Percentiles rank a stretch among this genome's conserved stretches.
These are phyloP conservation scores for Solanum peruvianum DNA, from an alignment of 257 asterid species.

Conservation along the genomic window DNA sequence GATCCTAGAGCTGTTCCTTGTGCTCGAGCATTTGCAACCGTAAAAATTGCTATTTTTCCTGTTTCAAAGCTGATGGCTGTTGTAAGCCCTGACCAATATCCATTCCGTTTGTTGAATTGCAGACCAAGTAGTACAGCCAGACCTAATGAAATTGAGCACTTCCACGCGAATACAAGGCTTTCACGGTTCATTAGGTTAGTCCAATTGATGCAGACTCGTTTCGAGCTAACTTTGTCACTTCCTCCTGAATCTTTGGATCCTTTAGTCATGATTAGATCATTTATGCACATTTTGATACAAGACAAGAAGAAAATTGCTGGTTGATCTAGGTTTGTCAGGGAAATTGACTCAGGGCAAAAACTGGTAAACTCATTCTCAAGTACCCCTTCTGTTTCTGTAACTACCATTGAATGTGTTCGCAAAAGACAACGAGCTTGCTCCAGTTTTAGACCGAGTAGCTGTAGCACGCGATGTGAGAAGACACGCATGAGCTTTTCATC, in stretches of 20 bases:
- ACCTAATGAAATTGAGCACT: conserved; percentile 47
- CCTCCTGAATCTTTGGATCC: background rate
- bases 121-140: conserved; percentile 49
- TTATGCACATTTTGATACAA: conserved; percentile 30
- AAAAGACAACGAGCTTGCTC: conserved; percentile 19
- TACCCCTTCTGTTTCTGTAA: conserved; percentile 7
- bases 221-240: background rate
- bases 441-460: conserved; percentile 17
- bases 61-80: conserved; percentile 51
- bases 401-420: conserved; percentile 14
- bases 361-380: background rate
- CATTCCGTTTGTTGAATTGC: conserved; percentile 29
- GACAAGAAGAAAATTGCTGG: conserved; percentile 36
- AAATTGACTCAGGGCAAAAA: background rate
- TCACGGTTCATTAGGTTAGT: background rate
- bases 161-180: conserved; percentile 31
- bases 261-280: background rate
- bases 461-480: conserved; percentile 3
- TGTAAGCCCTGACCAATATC: conserved; percentile 63
- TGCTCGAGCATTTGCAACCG: conserved; percentile 48
- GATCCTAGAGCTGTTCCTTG: conserved; percentile 72
- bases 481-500: conserved; percentile 13
- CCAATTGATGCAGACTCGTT: conserved; percentile 2
- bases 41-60: conserved; percentile 45
- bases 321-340: conserved; percentile 1